Evolutionary conservation across 345 rosid species (phyloP).

Genomic region (Arabis hirsuta): DNA sequence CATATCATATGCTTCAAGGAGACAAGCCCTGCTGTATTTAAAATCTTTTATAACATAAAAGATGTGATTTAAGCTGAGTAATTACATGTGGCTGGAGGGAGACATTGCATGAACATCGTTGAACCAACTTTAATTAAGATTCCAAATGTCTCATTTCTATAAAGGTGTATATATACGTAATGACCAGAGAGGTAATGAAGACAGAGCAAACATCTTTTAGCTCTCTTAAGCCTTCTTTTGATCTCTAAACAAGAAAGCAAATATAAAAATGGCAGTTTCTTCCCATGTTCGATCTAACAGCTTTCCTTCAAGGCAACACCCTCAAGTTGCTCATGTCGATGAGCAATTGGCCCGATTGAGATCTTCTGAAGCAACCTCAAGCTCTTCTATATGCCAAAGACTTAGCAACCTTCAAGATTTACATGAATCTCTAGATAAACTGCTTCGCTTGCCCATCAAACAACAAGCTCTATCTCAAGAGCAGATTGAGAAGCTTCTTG

Average conservation of each 20-base stretch:
- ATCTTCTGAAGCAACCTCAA: conserved; percentile 32
- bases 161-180: conserved; percentile 25
- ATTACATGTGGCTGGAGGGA: conserved; percentile 19
- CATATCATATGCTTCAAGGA: conserved; percentile 14
- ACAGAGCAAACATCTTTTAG: conserved; percentile 21
- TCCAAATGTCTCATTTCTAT: not conserved
- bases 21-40: conserved; percentile 7
- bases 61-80: not conserved
- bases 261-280: conserved; percentile 48
- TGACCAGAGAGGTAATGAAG: conserved; percentile 13
- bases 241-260: conserved; percentile 20
- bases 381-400: conserved; percentile 27
- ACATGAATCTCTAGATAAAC: conserved; percentile 41
- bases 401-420: conserved; percentile 43
- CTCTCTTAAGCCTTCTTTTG: conserved; percentile 11
- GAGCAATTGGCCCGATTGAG: conserved; percentile 47
- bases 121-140: conserved; percentile 7
- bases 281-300: conserved; percentile 58
- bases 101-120: conserved; percentile 37
- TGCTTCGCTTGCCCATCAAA: conserved; percentile 42
- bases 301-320: conserved; percentile 52
- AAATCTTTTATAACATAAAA: not conserved
- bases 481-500: conserved; percentile 43
- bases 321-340: conserved; percentile 43
- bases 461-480: conserved; percentile 43